phyloP scores from a whole-genome alignment of 2,329 filamentous ascomycete genomes.

The Colletotrichum sansevieriae region DNA sequence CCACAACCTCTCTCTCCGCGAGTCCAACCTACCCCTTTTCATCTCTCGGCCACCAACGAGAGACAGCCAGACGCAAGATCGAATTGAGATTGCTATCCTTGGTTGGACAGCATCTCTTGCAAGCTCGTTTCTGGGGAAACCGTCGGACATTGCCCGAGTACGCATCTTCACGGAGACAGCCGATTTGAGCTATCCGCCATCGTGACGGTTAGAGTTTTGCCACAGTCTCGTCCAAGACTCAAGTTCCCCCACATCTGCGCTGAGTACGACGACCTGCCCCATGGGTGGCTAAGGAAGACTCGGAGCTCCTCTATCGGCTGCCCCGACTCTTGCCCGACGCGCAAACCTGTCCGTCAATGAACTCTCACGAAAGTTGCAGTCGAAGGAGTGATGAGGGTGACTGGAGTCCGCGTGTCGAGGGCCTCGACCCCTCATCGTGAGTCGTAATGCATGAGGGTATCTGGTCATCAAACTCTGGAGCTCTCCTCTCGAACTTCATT shows the following conservation, averaged over 20 bases:
- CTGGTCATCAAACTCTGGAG: not conserved
- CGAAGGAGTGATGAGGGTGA: slow-evolving; percentile 6
- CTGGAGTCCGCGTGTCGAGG: slow-evolving; percentile 6
- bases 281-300: slow-evolving; percentile 18
- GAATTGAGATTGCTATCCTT: slow-evolving; percentile 14
- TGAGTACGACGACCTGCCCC: slow-evolving; percentile 14
- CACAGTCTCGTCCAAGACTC: slow-evolving; percentile 27
- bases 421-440: slow-evolving; percentile 6
- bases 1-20: slow-evolving; percentile 15
- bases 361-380: slow-evolving; percentile 14
- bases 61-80: slow-evolving; percentile 35
- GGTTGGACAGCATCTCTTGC: slow-evolving; percentile 15
- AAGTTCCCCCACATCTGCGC: slow-evolving; percentile 28
- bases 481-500: not conserved
- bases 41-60: slow-evolving; percentile 37
- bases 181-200: slow-evolving; percentile 1
- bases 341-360: slow-evolving; percentile 12
- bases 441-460: not conserved
- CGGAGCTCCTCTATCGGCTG: slow-evolving; percentile 15
- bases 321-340: slow-evolving; percentile 28
- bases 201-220: slow-evolving; percentile 33
- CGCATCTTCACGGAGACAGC: slow-evolving; percentile 19
- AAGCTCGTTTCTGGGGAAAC: slow-evolving; percentile 23
- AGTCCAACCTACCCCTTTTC: slow-evolving; percentile 28
- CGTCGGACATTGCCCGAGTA: slow-evolving; percentile 39